Conservation (phyloP, 1,284 basidiomycete genomes). For the Mycosarcoma maydis region DNA sequence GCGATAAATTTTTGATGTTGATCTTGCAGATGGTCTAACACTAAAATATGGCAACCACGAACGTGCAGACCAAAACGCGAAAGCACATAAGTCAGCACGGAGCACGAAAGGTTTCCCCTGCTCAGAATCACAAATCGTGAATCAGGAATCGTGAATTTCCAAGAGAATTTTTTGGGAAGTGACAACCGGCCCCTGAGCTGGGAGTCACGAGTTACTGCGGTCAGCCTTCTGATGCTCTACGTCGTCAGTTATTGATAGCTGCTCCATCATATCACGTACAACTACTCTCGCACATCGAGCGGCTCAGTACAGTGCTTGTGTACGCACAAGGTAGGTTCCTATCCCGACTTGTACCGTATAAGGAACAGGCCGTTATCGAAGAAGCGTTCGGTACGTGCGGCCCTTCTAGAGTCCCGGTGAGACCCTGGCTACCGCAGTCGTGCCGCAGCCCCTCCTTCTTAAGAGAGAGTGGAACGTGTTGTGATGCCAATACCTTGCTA, state of each 20-base stretch:
- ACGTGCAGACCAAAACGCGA: too few species aligned
- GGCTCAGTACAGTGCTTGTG: slow-evolving; percentile 35
- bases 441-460: slow-evolving; percentile 1
- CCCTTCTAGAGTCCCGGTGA: not conserved
- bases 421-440: slow-evolving; percentile 22
- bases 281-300: slow-evolving; percentile 7
- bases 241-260: slow-evolving; percentile 5
- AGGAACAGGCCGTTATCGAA: too few species aligned
- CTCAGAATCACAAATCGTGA: too few species aligned
- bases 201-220: too few species aligned
- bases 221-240: not conserved
- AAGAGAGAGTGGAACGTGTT: too few species aligned
- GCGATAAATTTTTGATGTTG: not conserved
- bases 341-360: too few species aligned
- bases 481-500: too few species aligned
- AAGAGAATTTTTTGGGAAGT: not conserved
- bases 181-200: too few species aligned
- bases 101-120: too few species aligned
- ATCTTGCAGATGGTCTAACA: too few species aligned
- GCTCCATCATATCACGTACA: slow-evolving; percentile 5
- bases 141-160: not conserved
- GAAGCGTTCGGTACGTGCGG: not conserved
- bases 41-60: too few species aligned
- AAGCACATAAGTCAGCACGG: too few species aligned
- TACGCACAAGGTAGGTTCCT: slow-evolving; percentile 33